These are phyloP conservation scores for Talaromyces proteolyticus DNA, from an alignment of 495 filamentous ascomycete genomes.

Conservation along the genomic window DNA sequence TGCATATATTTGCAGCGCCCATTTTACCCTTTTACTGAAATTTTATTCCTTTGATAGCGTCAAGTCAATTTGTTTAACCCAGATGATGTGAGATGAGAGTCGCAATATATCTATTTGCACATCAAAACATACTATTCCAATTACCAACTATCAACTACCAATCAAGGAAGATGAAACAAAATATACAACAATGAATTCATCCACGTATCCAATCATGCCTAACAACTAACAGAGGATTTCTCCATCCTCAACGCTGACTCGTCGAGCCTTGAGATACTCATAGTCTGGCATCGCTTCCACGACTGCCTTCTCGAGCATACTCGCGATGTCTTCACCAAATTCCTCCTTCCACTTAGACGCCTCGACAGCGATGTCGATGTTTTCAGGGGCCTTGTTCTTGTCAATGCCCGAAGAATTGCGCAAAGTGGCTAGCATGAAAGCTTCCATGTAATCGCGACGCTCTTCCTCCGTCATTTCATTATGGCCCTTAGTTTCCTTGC, in stretches of 20 bases:
- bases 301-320: conserved; percentile 28
- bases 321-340: conserved; percentile 33
- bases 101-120: no score
- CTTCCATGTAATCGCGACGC: neutral
- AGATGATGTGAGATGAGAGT: no score
- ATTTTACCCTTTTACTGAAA: no score
- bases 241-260: conserved; percentile 10
- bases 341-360: conserved; percentile 38
- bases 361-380: conserved; percentile 32
- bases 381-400: conserved; percentile 25
- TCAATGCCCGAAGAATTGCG: conserved; percentile 26
- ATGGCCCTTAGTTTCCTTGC: conserved; percentile 11
- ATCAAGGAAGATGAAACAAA: no score
- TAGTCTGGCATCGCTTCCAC: conserved; percentile 40
- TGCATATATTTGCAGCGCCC: no score
- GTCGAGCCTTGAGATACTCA: conserved; percentile 34
- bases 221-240: neutral
- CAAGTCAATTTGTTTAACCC: no score
- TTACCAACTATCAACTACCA: no score
- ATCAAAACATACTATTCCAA: no score
- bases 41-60: no score
- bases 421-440: conserved; percentile 26
- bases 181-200: no score
- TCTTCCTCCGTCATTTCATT: neutral
- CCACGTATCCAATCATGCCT: no score